These are phyloP conservation scores for Prototheca wickerhamii DNA, from an alignment of 163 green algal species.

Conservation along the genomic window DNA sequence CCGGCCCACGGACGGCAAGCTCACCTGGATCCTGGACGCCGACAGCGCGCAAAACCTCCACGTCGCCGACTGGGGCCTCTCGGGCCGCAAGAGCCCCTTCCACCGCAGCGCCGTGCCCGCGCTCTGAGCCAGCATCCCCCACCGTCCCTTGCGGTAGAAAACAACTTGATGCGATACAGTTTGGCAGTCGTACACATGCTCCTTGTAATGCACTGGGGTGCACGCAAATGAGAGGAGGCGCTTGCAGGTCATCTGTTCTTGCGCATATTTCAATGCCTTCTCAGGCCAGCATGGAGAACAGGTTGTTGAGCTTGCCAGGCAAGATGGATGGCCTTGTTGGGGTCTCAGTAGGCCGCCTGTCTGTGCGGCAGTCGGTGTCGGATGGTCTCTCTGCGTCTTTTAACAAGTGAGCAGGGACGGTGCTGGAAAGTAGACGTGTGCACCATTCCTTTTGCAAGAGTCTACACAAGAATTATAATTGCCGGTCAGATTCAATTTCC, in stretches of 20 bases:
- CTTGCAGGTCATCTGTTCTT: too few species aligned
- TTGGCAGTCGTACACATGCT: not conserved
- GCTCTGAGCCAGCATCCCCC: too few species aligned
- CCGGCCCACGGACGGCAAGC: conserved; percentile 37
- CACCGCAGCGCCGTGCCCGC: conserved; percentile 38
- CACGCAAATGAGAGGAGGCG: too few species aligned
- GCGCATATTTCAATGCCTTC: not conserved
- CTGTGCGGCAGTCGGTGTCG: too few species aligned
- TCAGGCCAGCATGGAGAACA: not conserved
- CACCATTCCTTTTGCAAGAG: too few species aligned
- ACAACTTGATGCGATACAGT: not conserved
- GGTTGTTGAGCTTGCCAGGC: not conserved
- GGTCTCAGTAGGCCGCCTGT: too few species aligned
- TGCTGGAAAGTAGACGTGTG: too few species aligned
- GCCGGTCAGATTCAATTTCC: too few species aligned
- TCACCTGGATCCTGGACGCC: conserved; percentile 78
- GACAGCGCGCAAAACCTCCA: conserved; percentile 50
- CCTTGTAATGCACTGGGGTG: not conserved
- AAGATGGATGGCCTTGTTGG: not conserved
- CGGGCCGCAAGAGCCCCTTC: conserved; percentile 37
- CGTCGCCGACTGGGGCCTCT: conserved; percentile 54
- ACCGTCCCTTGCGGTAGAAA: not conserved
- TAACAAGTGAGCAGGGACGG: too few species aligned
- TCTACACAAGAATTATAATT: too few species aligned
- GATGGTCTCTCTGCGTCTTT: too few species aligned